A percentile compares a stretch with the other conserved stretches of the same genome.
Evolutionary conservation across 1,284 basidiomycete genomes (phyloP).

Genomic region (Heliocybe sulcata): DNA sequence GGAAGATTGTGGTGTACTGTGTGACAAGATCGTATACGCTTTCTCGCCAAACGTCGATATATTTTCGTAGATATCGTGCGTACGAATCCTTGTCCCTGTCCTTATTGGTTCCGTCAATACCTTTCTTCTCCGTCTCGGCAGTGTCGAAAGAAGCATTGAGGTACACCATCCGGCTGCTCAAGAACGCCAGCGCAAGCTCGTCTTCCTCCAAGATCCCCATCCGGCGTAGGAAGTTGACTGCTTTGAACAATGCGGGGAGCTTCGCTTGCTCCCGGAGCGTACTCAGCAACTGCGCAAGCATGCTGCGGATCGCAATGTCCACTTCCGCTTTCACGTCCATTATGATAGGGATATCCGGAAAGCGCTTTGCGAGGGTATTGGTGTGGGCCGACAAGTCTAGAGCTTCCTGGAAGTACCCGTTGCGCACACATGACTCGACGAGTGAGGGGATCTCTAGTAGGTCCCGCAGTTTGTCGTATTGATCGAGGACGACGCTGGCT

Average conservation of each 20-base stretch:
- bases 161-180: slow-evolving; percentile 53
- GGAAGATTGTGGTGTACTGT: slow-evolving; percentile 87
- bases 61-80: slow-evolving; percentile 74
- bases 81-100: slow-evolving; percentile 62
- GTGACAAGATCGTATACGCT: slow-evolving; percentile 87
- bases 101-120: slow-evolving; percentile 20
- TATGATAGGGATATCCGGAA: slow-evolving; percentile 35
- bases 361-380: slow-evolving; percentile 31
- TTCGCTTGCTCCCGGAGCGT: slow-evolving; percentile 82
- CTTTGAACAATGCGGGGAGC: slow-evolving; percentile 84
- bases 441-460: slow-evolving; percentile 85
- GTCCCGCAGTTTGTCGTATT: slow-evolving; percentile 87
- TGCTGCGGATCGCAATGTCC: slow-evolving; percentile 57
- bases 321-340: slow-evolving; percentile 66
- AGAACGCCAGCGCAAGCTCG: slow-evolving; percentile 62
- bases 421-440: slow-evolving; percentile 87
- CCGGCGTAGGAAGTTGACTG: slow-evolving; percentile 77
- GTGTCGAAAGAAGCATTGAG: slow-evolving; percentile 36
- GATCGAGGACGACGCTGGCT: slow-evolving; percentile 77
- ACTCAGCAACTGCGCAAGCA: slow-evolving; percentile 72
- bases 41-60: slow-evolving; percentile 90
- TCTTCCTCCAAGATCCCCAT: slow-evolving; percentile 61
- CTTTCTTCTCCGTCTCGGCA: slow-evolving; percentile 33
- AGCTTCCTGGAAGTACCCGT: slow-evolving; percentile 87
- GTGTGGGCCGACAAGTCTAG: slow-evolving; percentile 76